A percentile compares a stretch with the other conserved stretches of the same genome.
phyloP scores from a whole-genome alignment of 345 rosid genomes.

The Triadica sebifera region DNA sequence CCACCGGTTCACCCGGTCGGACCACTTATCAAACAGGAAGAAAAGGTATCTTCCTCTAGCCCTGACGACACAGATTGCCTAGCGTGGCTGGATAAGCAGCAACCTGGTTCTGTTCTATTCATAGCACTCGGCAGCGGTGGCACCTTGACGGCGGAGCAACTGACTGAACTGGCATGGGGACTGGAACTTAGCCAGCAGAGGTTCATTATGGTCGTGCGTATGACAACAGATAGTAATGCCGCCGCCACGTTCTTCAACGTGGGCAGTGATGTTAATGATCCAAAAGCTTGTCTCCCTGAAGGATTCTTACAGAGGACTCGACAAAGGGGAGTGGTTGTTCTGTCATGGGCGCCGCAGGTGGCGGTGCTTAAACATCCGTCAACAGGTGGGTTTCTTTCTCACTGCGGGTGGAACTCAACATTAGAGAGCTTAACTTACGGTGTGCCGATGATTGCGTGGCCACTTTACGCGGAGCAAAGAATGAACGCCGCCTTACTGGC shows the following conservation, averaged over 20 bases:
- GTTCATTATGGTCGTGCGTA: constrained; percentile 23
- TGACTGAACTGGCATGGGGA: constrained; percentile 22
- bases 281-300: constrained; percentile 20
- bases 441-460: constrained; percentile 27
- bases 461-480: constrained; percentile 30
- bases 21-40: constrained; percentile 21
- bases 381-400: constrained; percentile 24
- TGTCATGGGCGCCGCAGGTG: constrained; percentile 25
- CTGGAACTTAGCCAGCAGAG: constrained; percentile 25
- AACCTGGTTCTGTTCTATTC: constrained; percentile 17
- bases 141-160: constrained; percentile 18
- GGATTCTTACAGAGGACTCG: constrained; percentile 20
- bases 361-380: constrained; percentile 19
- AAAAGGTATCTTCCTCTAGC: neutral
- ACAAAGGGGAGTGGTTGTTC: constrained; percentile 19
- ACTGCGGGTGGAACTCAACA: constrained; percentile 32
- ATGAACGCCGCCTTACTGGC: constrained; percentile 24
- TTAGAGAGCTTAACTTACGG: constrained; percentile 20
- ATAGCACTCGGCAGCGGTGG: constrained; percentile 28
- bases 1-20: constrained; percentile 21
- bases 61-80: neutral
- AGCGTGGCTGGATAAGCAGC: constrained; percentile 26
- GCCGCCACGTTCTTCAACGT: constrained; percentile 11
- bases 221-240: constrained; percentile 7
- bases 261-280: constrained; percentile 22